phyloP scores from a whole-genome alignment of 2,329 filamentous ascomycete genomes.

The Westerdykella sp. region DNA sequence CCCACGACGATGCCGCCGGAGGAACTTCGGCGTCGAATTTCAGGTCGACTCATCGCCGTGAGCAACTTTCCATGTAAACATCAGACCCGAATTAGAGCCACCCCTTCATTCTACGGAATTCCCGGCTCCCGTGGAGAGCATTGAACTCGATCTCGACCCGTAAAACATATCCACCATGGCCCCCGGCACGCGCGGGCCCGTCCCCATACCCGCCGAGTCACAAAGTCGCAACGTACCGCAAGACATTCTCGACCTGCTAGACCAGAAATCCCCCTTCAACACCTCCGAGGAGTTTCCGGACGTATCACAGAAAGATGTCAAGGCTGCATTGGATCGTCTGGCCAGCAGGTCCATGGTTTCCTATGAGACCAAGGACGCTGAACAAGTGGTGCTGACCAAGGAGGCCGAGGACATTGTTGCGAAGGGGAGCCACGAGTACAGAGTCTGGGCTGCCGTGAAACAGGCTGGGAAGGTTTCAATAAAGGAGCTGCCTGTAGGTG shows the following conservation, averaged over 20 bases:
- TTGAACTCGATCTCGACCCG: not conserved
- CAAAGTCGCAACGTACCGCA: slow-evolving; percentile 55
- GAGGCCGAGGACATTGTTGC: slow-evolving; percentile 70
- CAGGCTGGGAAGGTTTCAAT: slow-evolving; percentile 40
- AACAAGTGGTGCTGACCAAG: slow-evolving; percentile 68
- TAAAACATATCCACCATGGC: slow-evolving; percentile 33
- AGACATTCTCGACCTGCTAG: slow-evolving; percentile 69
- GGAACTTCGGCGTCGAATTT: slow-evolving; percentile 11
- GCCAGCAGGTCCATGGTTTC: slow-evolving; percentile 77
- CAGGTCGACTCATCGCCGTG: slow-evolving; percentile 9
- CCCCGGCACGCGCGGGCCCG: slow-evolving; percentile 43
- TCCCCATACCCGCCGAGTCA: slow-evolving; percentile 39
- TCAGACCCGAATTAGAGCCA: not conserved
- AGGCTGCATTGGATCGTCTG: slow-evolving; percentile 82
- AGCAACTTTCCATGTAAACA: not conserved
- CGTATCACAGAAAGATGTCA: slow-evolving; percentile 52
- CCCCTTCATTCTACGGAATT: no score
- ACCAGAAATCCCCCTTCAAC: slow-evolving; percentile 45
- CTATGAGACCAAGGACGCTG: slow-evolving; percentile 76
- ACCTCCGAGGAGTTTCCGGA: slow-evolving; percentile 47
- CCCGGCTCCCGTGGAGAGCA: no score
- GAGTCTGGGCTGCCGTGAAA: slow-evolving; percentile 46
- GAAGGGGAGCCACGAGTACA: slow-evolving; percentile 47
- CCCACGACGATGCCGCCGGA: slow-evolving; percentile 4
- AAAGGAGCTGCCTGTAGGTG: slow-evolving; percentile 43